These are phyloP conservation scores for Coprinopsis cinerea DNA, from an alignment of 768 basidiomycete genomes.

Conservation along the genomic window DNA sequence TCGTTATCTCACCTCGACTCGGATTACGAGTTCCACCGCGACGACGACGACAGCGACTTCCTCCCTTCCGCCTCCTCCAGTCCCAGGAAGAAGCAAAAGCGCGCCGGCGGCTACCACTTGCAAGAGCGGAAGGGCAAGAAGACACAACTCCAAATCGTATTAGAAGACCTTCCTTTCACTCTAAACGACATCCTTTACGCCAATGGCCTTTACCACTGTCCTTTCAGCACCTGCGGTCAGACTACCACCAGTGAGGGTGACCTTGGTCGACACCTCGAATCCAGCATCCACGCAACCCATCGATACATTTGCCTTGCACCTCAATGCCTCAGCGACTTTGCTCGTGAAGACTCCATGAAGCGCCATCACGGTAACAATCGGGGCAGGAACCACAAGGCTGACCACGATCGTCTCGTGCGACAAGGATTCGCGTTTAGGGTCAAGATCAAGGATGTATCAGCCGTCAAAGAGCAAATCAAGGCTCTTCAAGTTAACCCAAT, in stretches of 20 bases:
- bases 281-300: conserved; percentile 5
- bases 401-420: neutral
- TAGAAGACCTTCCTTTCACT: conserved; percentile 1
- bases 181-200: neutral
- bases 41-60: conserved; percentile 3
- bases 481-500: no score
- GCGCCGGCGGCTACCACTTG: neutral
- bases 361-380: conserved; percentile 10
- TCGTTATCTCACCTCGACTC: neutral
- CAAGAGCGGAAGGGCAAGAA: neutral
- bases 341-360: conserved; percentile 12
- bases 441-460: neutral
- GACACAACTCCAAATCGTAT: conserved; percentile 6
- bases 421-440: neutral
- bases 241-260: conserved; percentile 8
- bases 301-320: conserved; percentile 5
- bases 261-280: conserved; percentile 12
- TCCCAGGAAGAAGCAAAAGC: neutral
- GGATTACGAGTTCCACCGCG: neutral
- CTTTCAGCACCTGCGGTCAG: conserved; percentile 4
- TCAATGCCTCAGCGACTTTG: conserved; percentile 5
- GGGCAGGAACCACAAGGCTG: conserved; percentile 2
- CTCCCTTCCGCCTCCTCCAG: neutral
- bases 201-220: neutral
- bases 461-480: neutral